Base-by-base conservation (phyloP, 2,329 filamentous ascomycete genomes). In the Chaetomium globosum region DNA sequence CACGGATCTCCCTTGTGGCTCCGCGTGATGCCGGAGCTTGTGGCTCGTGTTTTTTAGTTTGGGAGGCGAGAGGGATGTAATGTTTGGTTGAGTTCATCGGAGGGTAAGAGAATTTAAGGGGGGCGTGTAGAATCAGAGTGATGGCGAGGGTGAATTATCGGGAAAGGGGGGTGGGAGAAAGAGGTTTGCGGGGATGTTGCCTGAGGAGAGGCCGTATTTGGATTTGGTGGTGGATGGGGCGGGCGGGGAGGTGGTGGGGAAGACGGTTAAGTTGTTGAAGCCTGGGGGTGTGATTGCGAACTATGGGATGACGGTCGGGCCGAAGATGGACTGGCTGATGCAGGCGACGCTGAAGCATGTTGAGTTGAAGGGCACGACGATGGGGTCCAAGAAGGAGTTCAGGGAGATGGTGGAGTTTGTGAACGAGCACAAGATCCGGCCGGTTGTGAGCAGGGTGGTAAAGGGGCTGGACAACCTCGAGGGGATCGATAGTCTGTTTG, bases 171-270 rank as follows among this genome's bases (percentile, higher is more conserved):
- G 81, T 1, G 98, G 94, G 94, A 92, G 96, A 65, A 90, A 89
- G 82, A 86, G 90, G 73, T 79, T 97, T 64, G 77, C 81, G 23
- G 77, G 77, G 55, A 74, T 88, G 71, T 79, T 97, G 30, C 87
- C 90, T 0, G 77, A 80, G 49, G 86, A 89, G 55, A 82, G 88
- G 69, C 87, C 87, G 61, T 91, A 83, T 68, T 74, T 95, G 7
- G 95, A 98, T 77, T 88, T 90, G 23, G 89, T 98, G 56, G 85
- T 98, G 70, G 95, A 98, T 77, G 94, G 95, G 1, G 93, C 94
- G 0, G 94, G 94, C 3, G 93, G 92, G 1, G 89, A 96, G 77
- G 82, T 97, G 52, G 85, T 96, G n/a, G 80, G 82, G 46, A 89
- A 88, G 75, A 84, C 86, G 1, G 79, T 82, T 55, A 87, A 81